phyloP scores from a whole-genome alignment of 1,284 basidiomycete genomes.

The Pholiota adiposa region DNA sequence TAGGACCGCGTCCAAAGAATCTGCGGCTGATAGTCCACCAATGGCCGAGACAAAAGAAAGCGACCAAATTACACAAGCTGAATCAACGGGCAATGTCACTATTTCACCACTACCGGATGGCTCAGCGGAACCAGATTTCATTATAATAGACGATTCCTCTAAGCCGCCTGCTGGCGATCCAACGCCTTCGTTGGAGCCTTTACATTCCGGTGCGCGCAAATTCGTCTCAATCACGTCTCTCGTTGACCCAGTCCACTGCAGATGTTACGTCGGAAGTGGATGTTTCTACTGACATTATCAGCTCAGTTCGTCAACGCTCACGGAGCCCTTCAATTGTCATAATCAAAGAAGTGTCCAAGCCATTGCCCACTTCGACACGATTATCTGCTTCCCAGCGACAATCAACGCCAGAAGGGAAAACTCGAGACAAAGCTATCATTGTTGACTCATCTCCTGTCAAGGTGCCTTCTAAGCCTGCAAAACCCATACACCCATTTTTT shows the following conservation, averaged over 20 bases:
- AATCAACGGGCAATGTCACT: not conserved
- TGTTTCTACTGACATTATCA: not conserved
- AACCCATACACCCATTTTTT: slow-evolving; percentile 37
- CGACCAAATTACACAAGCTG: not conserved
- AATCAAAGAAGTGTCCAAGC: slow-evolving; percentile 9
- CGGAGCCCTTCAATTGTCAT: slow-evolving; percentile 24
- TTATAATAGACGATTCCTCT: not conserved
- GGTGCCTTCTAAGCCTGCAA: slow-evolving; percentile 28
- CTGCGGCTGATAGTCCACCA: not conserved
- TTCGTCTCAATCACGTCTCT: not conserved
- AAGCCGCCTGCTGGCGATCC: not conserved
- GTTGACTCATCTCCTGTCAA: slow-evolving; percentile 47
- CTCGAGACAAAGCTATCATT: slow-evolving; percentile 46
- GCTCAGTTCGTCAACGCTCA: not conserved
- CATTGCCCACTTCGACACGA: not conserved
- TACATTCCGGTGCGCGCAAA: not conserved
- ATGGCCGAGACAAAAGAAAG: not conserved
- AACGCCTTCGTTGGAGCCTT: not conserved
- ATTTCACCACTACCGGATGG: not conserved
- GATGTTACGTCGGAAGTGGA: slow-evolving; percentile 4
- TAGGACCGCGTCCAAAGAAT: slow-evolving; percentile 3
- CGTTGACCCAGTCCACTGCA: not conserved
- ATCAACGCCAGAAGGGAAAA: slow-evolving; percentile 28
- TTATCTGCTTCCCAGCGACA: not conserved
- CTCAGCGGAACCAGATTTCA: not conserved